Conservation (phyloP, 257 asterid genomes). For the Penstemon eatonii region DNA sequence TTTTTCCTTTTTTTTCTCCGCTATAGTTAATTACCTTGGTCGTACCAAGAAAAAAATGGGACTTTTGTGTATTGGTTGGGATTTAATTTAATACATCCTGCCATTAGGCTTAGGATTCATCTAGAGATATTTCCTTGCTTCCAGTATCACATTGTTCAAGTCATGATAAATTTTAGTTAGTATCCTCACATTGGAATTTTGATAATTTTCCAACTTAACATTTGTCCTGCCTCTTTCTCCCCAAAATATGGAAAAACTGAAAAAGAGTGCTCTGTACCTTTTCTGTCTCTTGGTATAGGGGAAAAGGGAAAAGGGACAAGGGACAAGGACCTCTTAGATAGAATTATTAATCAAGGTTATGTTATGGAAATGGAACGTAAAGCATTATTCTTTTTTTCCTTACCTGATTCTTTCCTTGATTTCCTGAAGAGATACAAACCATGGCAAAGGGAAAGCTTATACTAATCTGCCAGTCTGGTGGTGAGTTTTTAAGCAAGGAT, state of each 20-base stretch:
- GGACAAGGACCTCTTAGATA: not conserved
- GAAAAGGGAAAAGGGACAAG: not conserved
- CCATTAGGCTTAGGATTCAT: too few relatives aligned
- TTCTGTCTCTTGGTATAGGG: not conserved
- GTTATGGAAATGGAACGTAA: not conserved
- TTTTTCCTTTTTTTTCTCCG: too few relatives aligned
- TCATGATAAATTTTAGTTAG: not conserved
- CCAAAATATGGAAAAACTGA: not conserved
- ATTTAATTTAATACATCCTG: too few relatives aligned
- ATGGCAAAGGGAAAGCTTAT: conserved; percentile 94
- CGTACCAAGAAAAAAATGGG: too few relatives aligned
- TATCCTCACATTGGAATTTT: not conserved
- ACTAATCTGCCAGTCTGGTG: conserved; percentile 85
- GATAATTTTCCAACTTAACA: too few relatives aligned
- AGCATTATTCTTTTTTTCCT: conserved; percentile 10
- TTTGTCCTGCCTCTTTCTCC: not conserved
- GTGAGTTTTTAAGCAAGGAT: conserved; percentile 61
- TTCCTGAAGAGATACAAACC: conserved; percentile 50
- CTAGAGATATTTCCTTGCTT: too few relatives aligned
- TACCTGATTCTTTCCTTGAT: conserved; percentile 30
- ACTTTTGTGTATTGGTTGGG: too few relatives aligned
- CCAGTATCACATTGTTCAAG: too few relatives aligned
- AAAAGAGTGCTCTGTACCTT: not conserved
- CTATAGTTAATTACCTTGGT: too few relatives aligned
- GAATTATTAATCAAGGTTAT: not conserved